Evolutionary conservation across 805 yeast genomes (phyloP).

Genomic region (Starmerella geochares): DNA sequence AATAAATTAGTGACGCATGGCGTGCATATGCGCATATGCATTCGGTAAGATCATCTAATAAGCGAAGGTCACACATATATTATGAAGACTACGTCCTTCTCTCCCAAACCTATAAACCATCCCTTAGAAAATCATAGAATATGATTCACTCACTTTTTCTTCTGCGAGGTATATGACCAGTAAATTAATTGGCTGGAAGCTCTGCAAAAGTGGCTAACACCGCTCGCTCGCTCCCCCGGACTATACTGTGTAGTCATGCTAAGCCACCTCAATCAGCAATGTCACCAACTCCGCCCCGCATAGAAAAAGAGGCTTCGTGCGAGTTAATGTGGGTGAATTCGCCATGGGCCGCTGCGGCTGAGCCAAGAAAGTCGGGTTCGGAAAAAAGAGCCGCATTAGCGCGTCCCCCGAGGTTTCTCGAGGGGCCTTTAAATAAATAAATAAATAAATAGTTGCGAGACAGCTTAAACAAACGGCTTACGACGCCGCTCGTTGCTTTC

Average conservation of each 20-base stretch:
- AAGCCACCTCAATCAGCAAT: constrained; percentile 1
- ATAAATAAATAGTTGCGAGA: constrained; percentile 2
- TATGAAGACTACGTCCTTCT: not conserved
- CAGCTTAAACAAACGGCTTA: not conserved
- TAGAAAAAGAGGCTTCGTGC: not conserved
- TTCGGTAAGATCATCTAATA: not conserved
- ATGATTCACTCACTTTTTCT: not conserved
- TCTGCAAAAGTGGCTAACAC: not conserved
- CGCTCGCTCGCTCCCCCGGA: not conserved
- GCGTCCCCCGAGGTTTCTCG: not conserved
- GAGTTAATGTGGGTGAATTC: not conserved
- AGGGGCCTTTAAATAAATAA: no score
- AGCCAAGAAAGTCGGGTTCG: not conserved
- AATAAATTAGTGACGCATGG: not conserved
- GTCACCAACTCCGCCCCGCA: constrained; percentile 1
- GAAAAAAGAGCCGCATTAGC: not conserved
- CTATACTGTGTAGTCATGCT: not conserved
- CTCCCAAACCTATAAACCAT: not conserved
- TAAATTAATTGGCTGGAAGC: no score
- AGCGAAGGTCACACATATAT: not conserved
- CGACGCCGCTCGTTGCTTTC: constrained; percentile 22
- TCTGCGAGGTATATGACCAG: no score
- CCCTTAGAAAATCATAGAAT: not conserved
- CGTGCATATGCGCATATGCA: not conserved
- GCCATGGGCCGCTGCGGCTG: not conserved